Percentiles rank a stretch among this genome's conserved stretches.
phyloP scores from a whole-genome alignment of 768 basidiomycete species.

The Tulasnella sp. region DNA sequence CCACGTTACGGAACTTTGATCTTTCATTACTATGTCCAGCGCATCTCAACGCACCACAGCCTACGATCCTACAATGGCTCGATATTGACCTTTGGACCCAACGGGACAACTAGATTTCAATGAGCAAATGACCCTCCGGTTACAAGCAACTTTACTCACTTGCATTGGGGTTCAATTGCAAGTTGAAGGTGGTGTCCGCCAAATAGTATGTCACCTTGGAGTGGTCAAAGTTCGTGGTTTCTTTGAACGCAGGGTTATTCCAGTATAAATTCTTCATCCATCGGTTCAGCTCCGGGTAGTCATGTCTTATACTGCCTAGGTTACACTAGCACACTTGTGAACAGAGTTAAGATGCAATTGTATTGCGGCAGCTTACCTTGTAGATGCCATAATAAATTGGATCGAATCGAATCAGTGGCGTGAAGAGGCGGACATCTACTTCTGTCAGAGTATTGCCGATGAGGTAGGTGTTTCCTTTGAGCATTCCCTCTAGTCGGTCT shows the following conservation, averaged over 20 bases:
- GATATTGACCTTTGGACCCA: too few species aligned
- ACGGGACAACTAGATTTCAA: too few species aligned
- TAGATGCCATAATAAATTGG: conserved; percentile 83
- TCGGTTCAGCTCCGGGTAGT: conserved; percentile 76
- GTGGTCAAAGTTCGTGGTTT: conserved; percentile 82
- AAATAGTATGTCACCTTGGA: conserved; percentile 59
- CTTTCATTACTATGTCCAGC: too few species aligned
- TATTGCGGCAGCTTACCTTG: too few species aligned
- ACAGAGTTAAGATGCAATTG: too few species aligned
- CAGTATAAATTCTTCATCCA: conserved; percentile 88
- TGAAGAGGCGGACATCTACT: conserved; percentile 73
- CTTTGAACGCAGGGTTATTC: conserved; percentile 76
- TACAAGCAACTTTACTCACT: too few species aligned
- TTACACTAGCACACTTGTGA: not conserved
- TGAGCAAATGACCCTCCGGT: too few species aligned
- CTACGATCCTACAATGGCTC: too few species aligned
- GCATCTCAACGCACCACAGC: too few species aligned
- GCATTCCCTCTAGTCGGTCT: conserved; percentile 63
- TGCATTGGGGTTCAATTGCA: too few species aligned
- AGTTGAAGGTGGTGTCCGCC: too few species aligned
- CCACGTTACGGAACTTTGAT: too few species aligned
- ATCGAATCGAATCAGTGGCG: conserved; percentile 93
- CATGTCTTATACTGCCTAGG: conserved; percentile 27
- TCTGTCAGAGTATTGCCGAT: conserved; percentile 74
- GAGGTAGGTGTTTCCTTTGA: conserved; percentile 69